These are phyloP conservation scores for Microbotryomycetes sp. DNA, from an alignment of 1,284 basidiomycete genomes.

Conservation along the genomic window DNA sequence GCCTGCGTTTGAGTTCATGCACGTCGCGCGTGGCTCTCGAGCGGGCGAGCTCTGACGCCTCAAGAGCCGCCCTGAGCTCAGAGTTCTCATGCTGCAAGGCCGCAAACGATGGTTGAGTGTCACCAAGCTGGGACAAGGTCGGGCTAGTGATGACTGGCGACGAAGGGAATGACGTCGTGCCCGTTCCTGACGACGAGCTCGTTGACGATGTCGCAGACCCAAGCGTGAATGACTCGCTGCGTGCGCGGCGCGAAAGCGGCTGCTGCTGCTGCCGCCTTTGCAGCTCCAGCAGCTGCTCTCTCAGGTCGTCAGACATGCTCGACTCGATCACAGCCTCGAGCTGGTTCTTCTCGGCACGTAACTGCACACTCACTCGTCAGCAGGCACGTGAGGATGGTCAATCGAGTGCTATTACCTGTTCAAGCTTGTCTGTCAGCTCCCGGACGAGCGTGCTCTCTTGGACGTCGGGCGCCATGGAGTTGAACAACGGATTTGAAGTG, in stretches of 20 bases:
- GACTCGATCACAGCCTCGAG: constrained; percentile 15
- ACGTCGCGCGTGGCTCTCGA: not conserved
- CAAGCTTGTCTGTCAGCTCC: constrained; percentile 6
- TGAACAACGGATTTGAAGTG: not conserved
- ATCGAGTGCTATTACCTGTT: constrained; percentile 1
- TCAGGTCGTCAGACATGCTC: not conserved
- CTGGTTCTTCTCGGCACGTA: constrained; percentile 16
- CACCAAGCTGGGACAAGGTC: no score
- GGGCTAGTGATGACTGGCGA: not conserved
- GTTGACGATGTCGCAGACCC: not conserved
- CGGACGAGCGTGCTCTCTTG: not conserved
- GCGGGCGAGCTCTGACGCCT: not conserved
- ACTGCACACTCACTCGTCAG: no score
- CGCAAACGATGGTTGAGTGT: not conserved
- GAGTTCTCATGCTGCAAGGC: not conserved
- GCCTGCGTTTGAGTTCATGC: not conserved
- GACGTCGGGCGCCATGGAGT: not conserved
- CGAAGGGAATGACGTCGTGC: not conserved
- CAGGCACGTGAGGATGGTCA: not conserved
- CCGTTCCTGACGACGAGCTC: not conserved
- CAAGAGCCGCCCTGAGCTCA: not conserved
- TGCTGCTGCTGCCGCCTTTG: not conserved
- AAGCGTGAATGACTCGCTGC: no score
- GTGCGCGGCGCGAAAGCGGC: no score
- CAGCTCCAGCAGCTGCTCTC: not conserved